phyloP scores from a whole-genome alignment of 2,329 filamentous ascomycete species.

The Colletotrichum gigasporum region DNA sequence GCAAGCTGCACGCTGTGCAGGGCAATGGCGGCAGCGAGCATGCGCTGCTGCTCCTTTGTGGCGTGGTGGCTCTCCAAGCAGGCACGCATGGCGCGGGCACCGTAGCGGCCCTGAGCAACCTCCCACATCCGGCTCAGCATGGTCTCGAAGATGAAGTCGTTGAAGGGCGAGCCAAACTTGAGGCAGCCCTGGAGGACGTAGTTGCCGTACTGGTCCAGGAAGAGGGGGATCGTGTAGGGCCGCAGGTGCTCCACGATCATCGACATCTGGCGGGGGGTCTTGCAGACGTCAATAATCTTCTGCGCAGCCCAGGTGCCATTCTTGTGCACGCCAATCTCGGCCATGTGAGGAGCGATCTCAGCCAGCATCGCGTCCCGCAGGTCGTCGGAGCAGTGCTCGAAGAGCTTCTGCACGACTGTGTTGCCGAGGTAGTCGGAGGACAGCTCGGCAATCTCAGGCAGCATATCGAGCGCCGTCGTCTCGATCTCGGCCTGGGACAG shows the following conservation, averaged over 20 bases:
- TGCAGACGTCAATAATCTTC: constrained; percentile 98
- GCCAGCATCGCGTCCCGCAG: constrained; percentile 91
- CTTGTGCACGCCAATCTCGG: constrained; percentile 98
- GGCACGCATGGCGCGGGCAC: constrained; percentile 94
- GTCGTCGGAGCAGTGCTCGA: constrained; percentile 92
- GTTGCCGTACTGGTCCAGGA: constrained; percentile 98
- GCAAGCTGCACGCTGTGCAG: constrained; percentile 95
- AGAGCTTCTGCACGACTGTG: constrained; percentile 99
- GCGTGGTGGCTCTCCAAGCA: constrained; percentile 96
- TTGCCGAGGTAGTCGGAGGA: constrained; percentile 97
- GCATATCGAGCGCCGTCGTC: constrained; percentile 90
- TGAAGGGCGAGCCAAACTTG: constrained; percentile 88
- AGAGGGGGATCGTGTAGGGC: constrained; percentile 88
- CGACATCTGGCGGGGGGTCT: constrained; percentile 82
- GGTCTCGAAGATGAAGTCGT: constrained; percentile 97
- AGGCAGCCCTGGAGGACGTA: constrained; percentile 97
- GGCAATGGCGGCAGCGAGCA: constrained; percentile 95
- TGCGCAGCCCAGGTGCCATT: constrained; percentile 99
- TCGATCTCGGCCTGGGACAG: constrained; percentile 90
- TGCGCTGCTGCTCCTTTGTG: constrained; percentile 93
- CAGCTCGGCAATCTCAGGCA: constrained; percentile 94
- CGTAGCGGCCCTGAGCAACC: constrained; percentile 90
- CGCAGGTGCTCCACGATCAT: constrained; percentile 86
- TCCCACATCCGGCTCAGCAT: constrained; percentile 97
- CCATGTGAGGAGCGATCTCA: constrained; percentile 89